A percentile compares a stretch with the other conserved stretches of the same genome.
These are phyloP conservation scores for Xerocomus minutiporus DNA, from an alignment of 1,284 basidiomycete species.

Conservation along the genomic window DNA sequence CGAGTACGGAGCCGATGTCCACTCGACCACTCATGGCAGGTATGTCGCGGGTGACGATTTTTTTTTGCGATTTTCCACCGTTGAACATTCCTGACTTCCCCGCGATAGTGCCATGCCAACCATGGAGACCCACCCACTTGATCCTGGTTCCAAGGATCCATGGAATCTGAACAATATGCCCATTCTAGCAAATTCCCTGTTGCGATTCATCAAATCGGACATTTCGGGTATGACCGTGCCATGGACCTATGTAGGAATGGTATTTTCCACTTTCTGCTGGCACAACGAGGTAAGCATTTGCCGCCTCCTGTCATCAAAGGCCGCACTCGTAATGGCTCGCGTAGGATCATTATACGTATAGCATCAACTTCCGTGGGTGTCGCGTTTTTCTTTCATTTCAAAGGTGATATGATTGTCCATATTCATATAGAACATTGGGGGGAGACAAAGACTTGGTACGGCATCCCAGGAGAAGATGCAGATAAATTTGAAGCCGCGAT, in stretches of 20 bases:
- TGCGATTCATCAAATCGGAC: slow-evolving; percentile 95
- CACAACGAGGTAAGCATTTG: slow-evolving; percentile 82
- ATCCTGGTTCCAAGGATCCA: slow-evolving; percentile 84
- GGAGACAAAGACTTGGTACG: slow-evolving; percentile 99
- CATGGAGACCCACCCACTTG: slow-evolving; percentile 84
- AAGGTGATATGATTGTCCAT: slow-evolving; percentile 17
- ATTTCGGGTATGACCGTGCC: slow-evolving; percentile 99
- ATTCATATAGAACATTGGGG: slow-evolving; percentile 88
- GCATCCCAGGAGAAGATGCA: slow-evolving; percentile 90
- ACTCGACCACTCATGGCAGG: slow-evolving; percentile 97
- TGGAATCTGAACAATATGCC: slow-evolving; percentile 99
- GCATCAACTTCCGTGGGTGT: slow-evolving; percentile 85
- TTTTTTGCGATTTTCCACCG: slow-evolving; percentile 27
- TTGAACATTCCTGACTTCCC: slow-evolving; percentile 21
- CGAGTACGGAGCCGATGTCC: slow-evolving; percentile 98
- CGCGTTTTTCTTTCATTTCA: slow-evolving; percentile 16
- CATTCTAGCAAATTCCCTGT: slow-evolving; percentile 80
- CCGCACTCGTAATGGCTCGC: slow-evolving; percentile 19
- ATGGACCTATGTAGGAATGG: slow-evolving; percentile 99
- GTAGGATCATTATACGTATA: slow-evolving; percentile 96
- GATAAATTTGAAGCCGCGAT: slow-evolving; percentile 97
- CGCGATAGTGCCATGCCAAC: slow-evolving; percentile 84
- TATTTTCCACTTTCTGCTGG: slow-evolving; percentile 99
- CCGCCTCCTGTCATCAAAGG: slow-evolving; percentile 14
- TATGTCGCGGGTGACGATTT: slow-evolving; percentile 35